phyloP scores from a whole-genome alignment of 495 filamentous ascomycete genomes.

The Xylaria scruposa region DNA sequence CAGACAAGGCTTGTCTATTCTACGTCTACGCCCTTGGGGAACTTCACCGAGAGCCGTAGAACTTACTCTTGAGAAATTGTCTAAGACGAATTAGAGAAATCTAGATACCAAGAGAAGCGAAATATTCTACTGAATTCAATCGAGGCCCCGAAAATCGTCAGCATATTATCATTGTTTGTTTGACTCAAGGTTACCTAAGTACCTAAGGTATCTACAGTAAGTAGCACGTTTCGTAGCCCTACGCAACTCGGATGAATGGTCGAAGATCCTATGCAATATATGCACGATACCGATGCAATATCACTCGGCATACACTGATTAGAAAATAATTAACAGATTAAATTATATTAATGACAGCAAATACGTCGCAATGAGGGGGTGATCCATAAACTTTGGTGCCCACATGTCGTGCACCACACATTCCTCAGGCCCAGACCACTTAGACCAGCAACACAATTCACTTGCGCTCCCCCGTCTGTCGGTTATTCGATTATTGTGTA shows the following conservation, averaged over 20 bases:
- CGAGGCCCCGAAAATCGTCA: neutral
- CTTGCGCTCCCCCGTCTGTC: neutral
- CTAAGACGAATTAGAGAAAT: neutral
- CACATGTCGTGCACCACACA: neutral
- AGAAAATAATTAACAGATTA: neutral
- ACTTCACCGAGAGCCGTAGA: neutral
- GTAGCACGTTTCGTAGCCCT: neutral
- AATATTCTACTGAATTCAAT: neutral
- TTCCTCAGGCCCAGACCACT: neutral
- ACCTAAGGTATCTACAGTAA: too few species aligned
- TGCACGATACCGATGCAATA: neutral
- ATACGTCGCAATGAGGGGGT: neutral
- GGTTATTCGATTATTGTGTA: neutral
- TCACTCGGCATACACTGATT: neutral
- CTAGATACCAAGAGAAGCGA: neutral
- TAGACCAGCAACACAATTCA: neutral
- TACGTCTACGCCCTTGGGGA: neutral
- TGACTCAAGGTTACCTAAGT: neutral
- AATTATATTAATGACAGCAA: neutral
- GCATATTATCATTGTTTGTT: neutral
- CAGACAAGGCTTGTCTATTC: neutral
- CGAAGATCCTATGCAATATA: neutral
- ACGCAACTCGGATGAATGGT: too few species aligned
- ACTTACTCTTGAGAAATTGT: neutral
- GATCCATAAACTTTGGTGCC: neutral